phyloP scores from a whole-genome alignment of 1,284 basidiomycete genomes.

The Sporisorium reilianum region DNA sequence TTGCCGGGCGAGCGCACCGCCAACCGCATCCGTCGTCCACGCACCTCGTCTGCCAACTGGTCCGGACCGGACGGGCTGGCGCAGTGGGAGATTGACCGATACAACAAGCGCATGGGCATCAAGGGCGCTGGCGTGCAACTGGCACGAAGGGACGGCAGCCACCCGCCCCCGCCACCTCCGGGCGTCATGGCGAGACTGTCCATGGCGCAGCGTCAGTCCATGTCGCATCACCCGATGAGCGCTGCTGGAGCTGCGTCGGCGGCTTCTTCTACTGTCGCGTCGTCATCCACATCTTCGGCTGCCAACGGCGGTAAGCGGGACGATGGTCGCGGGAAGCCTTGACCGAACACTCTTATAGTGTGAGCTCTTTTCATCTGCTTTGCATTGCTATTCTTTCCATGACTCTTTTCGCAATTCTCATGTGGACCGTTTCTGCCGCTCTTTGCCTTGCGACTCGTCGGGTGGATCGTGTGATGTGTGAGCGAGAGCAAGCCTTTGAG shows the following conservation, averaged over 20 bases:
- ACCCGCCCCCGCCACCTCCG: conserved; percentile 31
- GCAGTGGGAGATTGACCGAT: conserved; percentile 67
- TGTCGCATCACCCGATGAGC: conserved; percentile 21
- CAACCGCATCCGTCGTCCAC: conserved; percentile 53
- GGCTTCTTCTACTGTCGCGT: not conserved
- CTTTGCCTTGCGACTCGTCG: no score
- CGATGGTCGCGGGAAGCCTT: conserved; percentile 23
- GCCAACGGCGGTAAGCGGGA: conserved; percentile 13
- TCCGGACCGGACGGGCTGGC: conserved; percentile 59
- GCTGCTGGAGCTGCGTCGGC: no score
- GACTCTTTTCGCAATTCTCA: not conserved
- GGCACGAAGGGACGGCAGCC: conserved; percentile 27
- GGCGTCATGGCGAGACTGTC: conserved; percentile 36
- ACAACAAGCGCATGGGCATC: conserved; percentile 67
- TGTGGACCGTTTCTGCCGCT: not conserved
- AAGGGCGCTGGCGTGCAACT: conserved; percentile 41
- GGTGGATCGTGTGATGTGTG: no score
- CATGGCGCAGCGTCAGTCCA: conserved; percentile 32
- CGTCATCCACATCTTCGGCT: conserved; percentile 5
- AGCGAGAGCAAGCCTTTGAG: no score
- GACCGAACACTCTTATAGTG: no score
- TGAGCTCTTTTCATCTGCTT: no score
- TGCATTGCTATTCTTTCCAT: conserved; percentile 1
- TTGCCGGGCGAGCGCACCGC: conserved; percentile 52
- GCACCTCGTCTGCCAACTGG: conserved; percentile 66